Evolutionary conservation across 1,139 yeast genomes (phyloP).

Genomic region (Yueomyces sp.): DNA sequence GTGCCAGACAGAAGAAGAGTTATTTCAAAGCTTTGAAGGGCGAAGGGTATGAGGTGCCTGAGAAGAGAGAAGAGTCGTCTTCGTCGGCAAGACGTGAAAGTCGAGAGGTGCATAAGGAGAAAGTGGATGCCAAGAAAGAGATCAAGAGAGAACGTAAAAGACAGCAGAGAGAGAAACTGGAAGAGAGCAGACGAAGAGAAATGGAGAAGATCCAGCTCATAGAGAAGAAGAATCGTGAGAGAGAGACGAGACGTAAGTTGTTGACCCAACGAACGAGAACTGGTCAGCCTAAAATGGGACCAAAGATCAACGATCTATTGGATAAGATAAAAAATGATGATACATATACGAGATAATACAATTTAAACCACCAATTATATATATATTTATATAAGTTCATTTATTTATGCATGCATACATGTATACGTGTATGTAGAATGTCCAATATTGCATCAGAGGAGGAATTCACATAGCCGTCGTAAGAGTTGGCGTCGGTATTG

Average conservation of each 20-base stretch:
- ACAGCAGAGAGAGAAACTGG: constrained; percentile 24
- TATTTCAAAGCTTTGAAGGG: constrained; percentile 70
- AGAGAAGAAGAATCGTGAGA: constrained; percentile 21
- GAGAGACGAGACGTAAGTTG: constrained; percentile 39
- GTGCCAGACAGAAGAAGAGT: constrained; percentile 72
- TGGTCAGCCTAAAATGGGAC: constrained; percentile 90
- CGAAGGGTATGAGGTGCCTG: constrained; percentile 46
- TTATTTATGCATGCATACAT: not conserved
- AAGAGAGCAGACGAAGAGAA: constrained; percentile 24
- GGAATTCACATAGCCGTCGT: not conserved
- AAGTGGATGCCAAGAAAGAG: constrained; percentile 31
- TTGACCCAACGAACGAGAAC: constrained; percentile 47
- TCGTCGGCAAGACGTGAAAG: constrained; percentile 11
- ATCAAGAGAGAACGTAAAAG: constrained; percentile 31
- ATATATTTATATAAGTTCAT: not conserved
- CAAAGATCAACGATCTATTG: constrained; percentile 65
- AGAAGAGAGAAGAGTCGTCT: constrained; percentile 13
- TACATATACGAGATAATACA: constrained; percentile 16
- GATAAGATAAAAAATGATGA: constrained; percentile 58
- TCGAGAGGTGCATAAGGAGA: constrained; percentile 12
- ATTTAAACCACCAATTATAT: not conserved
- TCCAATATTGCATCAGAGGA: no score
- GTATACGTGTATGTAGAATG: no score
- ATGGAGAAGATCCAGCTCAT: constrained; percentile 20
- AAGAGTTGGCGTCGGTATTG: not conserved